Evolutionary conservation across 331 rosid species (phyloP).

Genomic region (Prunus yedoensis): DNA sequence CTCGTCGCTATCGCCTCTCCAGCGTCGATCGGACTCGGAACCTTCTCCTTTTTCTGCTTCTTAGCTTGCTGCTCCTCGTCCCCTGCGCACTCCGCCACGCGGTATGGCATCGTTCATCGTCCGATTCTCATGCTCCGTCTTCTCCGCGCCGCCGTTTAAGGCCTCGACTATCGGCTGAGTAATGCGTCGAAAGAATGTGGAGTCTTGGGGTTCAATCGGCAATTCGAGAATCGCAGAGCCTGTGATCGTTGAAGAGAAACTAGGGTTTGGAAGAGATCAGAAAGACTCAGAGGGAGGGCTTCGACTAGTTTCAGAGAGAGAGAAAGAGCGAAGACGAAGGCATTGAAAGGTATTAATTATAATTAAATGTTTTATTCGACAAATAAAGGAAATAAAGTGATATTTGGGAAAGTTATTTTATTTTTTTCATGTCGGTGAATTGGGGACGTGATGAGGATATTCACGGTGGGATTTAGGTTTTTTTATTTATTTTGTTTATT

Average conservation of each 20-base stretch:
- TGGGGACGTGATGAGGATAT: not conserved
- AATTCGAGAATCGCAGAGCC: conserved; percentile 3
- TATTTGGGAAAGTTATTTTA: not conserved
- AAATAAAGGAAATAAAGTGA: not conserved
- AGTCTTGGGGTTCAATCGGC: not conserved
- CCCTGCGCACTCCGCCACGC: conserved; percentile 88
- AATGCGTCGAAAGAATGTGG: conserved; percentile 18
- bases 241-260: conserved; percentile 19
- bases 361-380: not conserved
- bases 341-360: not conserved
- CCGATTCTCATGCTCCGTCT: conserved; percentile 52
- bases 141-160: not conserved
- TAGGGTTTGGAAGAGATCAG: conserved; percentile 50
- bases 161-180: not conserved
- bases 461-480: not conserved
- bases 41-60: conserved; percentile 38
- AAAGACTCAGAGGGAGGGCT: conserved; percentile 8
- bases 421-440: not conserved
- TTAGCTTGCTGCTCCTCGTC: conserved; percentile 47
- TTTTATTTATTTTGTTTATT: not conserved
- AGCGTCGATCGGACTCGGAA: conserved; percentile 45
- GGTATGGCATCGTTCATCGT: conserved; percentile 96
- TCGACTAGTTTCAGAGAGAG: conserved; percentile 15
- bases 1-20: conserved; percentile 86
- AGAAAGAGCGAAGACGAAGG: not conserved